Conservation (phyloP, 208 protist species). For the Trypanosoma lewisi region DNA sequence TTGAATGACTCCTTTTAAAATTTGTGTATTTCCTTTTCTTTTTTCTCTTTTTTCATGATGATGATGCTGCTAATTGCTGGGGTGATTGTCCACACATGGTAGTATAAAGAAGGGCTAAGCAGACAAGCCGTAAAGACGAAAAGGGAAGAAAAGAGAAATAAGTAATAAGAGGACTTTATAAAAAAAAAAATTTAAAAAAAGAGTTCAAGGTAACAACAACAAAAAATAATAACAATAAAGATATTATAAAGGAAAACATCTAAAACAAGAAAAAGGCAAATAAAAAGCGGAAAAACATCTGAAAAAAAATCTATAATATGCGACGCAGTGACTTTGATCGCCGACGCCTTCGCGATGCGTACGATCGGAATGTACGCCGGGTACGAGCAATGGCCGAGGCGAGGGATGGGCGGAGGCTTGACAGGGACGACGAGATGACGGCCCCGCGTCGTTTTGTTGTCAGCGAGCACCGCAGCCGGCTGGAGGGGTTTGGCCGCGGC, state of each 20-base stretch:
- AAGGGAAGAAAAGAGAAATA: neutral
- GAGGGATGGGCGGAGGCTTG: constrained; percentile 56
- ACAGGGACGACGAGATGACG: constrained; percentile 34
- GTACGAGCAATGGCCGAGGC: constrained; percentile 72
- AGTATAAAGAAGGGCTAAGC: constrained; percentile 5
- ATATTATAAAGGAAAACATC: constrained; percentile 7
- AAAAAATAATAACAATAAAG: no score
- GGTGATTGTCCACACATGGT: neutral
- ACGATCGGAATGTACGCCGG: constrained; percentile 78
- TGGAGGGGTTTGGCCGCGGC: constrained; percentile 82
- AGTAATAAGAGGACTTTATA: no score
- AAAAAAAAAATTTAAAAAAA: neutral
- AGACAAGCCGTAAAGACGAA: neutral
- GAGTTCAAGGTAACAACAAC: no score
- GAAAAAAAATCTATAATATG: constrained; percentile 32
- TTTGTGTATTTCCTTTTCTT: neutral
- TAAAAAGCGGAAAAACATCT: neutral
- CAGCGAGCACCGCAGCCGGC: constrained; percentile 62
- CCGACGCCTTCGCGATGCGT: constrained; percentile 72
- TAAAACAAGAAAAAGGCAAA: constrained; percentile 3
- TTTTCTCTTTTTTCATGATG: no score
- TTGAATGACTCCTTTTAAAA: neutral
- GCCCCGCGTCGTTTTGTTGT: constrained; percentile 81
- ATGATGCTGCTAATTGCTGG: no score
- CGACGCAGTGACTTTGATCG: constrained; percentile 70